These are phyloP conservation scores for Oldenlandia corymbosa DNA, from an alignment of 257 asterid genomes.

Conservation along the genomic window DNA sequence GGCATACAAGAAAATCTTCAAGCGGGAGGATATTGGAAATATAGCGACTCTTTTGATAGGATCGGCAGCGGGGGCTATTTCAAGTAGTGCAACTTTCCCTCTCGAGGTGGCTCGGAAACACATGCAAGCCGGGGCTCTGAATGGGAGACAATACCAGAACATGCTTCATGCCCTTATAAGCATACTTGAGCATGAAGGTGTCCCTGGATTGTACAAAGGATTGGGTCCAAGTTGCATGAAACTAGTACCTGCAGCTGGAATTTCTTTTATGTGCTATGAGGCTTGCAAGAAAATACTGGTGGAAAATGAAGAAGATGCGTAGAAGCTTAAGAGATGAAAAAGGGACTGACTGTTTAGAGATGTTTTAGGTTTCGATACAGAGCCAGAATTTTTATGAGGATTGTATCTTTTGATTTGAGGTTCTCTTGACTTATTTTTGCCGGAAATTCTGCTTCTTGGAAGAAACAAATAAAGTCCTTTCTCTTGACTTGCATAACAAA, in stretches of 20 bases:
- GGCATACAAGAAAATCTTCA: constrained; percentile 31
- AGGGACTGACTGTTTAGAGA: neutral
- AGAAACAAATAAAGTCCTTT: neutral
- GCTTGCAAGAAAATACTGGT: constrained; percentile 47
- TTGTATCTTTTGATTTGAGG: neutral
- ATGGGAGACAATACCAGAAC: constrained; percentile 39
- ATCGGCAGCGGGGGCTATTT: constrained; percentile 51
- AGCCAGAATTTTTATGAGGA: neutral
- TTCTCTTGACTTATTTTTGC: neutral
- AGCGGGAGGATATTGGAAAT: constrained; percentile 41
- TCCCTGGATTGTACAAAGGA: constrained; percentile 38
- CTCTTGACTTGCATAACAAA: neutral
- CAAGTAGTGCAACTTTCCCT: constrained; percentile 51
- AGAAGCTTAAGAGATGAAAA: neutral
- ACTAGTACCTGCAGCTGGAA: constrained; percentile 54
- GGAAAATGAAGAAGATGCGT: constrained; percentile 30
- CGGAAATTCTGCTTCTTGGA: neutral
- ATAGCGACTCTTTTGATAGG: constrained; percentile 49
- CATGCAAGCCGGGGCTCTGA: constrained; percentile 53
- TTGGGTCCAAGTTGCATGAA: constrained; percentile 56
- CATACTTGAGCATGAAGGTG: constrained; percentile 46
- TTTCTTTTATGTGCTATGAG: constrained; percentile 52
- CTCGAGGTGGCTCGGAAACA: constrained; percentile 51
- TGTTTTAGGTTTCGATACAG: neutral
- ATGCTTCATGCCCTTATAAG: constrained; percentile 45